Conservation (phyloP, 208 protist genomes). For the Spongospora subterranea region DNA sequence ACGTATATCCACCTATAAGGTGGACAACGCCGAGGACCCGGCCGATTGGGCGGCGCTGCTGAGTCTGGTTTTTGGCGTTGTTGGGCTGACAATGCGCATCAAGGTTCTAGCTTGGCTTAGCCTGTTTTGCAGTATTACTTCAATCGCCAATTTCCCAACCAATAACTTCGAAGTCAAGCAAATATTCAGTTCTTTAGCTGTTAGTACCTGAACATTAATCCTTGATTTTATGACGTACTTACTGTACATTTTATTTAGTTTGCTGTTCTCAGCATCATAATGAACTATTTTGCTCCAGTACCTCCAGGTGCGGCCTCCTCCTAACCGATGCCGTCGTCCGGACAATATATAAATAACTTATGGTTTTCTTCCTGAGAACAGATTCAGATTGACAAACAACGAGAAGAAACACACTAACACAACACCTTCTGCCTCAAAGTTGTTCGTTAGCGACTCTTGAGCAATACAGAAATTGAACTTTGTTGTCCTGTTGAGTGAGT, state of each 20-base stretch:
- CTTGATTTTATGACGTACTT: too few species aligned
- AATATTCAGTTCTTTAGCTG: constrained; percentile 21
- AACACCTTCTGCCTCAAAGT: too few species aligned
- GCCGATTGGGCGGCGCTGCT: constrained; percentile 34
- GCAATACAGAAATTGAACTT: too few species aligned
- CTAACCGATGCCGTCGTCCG: too few species aligned
- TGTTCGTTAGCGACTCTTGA: too few species aligned
- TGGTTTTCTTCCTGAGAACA: too few species aligned
- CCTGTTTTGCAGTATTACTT: constrained; percentile 28
- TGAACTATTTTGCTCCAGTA: constrained; percentile 17
- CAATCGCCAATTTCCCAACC: background rate
- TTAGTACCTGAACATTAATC: background rate
- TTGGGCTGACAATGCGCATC: constrained; percentile 40
- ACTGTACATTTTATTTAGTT: constrained; percentile 12
- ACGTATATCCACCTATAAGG: background rate
- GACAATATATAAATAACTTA: too few species aligned
- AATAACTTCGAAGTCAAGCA: constrained; percentile 21
- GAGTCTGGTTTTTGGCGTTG: background rate
- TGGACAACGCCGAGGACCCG: background rate
- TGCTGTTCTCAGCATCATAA: background rate
- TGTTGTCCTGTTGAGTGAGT: too few species aligned
- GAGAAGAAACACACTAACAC: too few species aligned
- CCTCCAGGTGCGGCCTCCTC: background rate
- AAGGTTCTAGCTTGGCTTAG: background rate
- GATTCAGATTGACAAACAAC: too few species aligned